Evolutionary conservation across 768 basidiomycete genomes (phyloP).

Genomic region (Cubamyces lactineus): DNA sequence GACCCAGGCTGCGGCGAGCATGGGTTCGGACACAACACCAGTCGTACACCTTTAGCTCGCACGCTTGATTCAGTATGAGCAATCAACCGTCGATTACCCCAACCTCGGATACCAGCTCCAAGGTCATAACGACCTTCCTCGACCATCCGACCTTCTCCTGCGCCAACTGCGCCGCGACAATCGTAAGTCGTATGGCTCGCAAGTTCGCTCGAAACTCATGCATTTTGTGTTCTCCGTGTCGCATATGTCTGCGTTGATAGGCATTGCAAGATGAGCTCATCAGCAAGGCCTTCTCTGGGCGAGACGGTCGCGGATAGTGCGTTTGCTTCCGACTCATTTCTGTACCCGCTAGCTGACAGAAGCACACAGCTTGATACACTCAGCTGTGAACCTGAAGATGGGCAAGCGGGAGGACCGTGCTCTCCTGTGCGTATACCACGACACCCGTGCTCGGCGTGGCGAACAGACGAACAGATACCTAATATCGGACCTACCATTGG

Average conservation of each 20-base stretch:
- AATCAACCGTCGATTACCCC: conserved; percentile 22
- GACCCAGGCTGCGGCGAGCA: too few relatives aligned
- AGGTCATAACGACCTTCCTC: conserved; percentile 63
- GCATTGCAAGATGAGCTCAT: conserved; percentile 83
- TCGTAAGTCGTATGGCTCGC: conserved; percentile 43
- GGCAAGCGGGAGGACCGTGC: conserved; percentile 76
- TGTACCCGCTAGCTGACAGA: conserved; percentile 2
- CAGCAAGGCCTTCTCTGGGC: conserved; percentile 82
- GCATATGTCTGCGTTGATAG: conserved; percentile 39
- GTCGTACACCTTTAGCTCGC: neutral
- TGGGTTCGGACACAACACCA: too few relatives aligned
- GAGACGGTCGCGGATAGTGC: conserved; percentile 82
- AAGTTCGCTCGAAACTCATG: too few relatives aligned
- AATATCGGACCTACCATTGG: neutral
- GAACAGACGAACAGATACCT: neutral
- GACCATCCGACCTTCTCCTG: conserved; percentile 74
- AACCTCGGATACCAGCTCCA: conserved; percentile 50
- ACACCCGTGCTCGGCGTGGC: neutral
- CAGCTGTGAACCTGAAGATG: conserved; percentile 73
- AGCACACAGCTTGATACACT: conserved; percentile 66
- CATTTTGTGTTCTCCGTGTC: neutral
- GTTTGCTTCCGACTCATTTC: conserved; percentile 35
- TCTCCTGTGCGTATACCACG: conserved; percentile 53
- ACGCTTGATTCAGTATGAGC: neutral
- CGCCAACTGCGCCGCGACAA: conserved; percentile 66